These are phyloP conservation scores for Daldinia eschscholtzii DNA, from an alignment of 2,329 filamentous ascomycete species.

Conservation along the genomic window DNA sequence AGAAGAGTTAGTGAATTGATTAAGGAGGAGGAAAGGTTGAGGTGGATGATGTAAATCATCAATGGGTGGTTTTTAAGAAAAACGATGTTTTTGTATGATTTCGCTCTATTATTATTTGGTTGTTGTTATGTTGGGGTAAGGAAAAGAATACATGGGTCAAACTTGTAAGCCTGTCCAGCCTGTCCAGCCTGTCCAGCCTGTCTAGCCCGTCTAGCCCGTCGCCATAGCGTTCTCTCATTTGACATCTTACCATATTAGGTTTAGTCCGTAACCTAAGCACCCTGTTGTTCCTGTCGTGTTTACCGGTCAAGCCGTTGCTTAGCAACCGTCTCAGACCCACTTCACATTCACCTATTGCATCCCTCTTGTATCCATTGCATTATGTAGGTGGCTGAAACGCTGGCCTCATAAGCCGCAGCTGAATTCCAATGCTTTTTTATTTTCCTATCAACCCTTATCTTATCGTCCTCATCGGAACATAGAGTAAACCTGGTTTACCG, in stretches of 20 bases:
- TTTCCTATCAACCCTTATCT: conserved; percentile 31
- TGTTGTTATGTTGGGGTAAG: conserved; percentile 50
- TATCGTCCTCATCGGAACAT: conserved; percentile 17
- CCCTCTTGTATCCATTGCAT: conserved; percentile 6
- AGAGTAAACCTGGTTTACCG: conserved; percentile 4
- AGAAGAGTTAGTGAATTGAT: conserved; percentile 8
- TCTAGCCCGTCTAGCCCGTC: conserved; percentile 43
- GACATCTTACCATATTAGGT: conserved; percentile 43
- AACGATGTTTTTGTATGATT: conserved; percentile 51
- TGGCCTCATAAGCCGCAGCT: conserved; percentile 38
- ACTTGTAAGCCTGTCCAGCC: neutral
- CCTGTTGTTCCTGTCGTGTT: conserved; percentile 38
- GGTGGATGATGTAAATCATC: conserved; percentile 35
- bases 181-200: neutral
- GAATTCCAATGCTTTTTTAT: conserved; percentile 30
- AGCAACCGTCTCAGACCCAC: conserved; percentile 42
- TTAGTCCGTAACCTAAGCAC: conserved; percentile 20
- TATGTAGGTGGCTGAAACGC: conserved; percentile 39
- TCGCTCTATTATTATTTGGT: conserved; percentile 47
- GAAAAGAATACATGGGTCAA: conserved; percentile 26
- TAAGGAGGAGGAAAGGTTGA: conserved; percentile 23
- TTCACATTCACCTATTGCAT: neutral
- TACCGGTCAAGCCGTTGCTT: conserved; percentile 44
- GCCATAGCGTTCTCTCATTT: conserved; percentile 46
- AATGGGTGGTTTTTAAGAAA: conserved; percentile 36